These are phyloP conservation scores for Colletotrichum sp. DNA, from an alignment of 2,329 filamentous ascomycete species.

Conservation along the genomic window DNA sequence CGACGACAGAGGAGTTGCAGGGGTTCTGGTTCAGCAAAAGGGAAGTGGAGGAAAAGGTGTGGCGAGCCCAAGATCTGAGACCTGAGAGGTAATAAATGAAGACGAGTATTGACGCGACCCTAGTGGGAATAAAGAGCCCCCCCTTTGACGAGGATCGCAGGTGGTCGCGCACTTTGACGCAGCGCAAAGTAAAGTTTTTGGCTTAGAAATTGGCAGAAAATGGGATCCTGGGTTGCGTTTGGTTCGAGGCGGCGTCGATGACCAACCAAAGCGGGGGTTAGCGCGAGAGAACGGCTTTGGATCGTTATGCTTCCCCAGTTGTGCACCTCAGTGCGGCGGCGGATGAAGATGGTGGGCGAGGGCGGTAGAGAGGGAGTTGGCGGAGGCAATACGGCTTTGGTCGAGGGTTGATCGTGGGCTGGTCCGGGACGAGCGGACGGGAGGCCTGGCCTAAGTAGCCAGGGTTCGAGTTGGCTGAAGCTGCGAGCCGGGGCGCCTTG, in stretches of 20 bases:
- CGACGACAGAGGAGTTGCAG: not conserved
- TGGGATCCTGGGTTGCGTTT: not conserved
- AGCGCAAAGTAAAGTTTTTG: conserved; percentile 1
- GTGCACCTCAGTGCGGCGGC: not conserved
- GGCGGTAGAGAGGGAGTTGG: not conserved
- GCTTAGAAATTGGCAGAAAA: conserved; percentile 15
- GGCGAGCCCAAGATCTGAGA: not conserved
- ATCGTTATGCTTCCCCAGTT: conserved; percentile 1
- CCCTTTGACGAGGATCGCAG: not conserved
- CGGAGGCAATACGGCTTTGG: not conserved
- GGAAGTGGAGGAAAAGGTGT: not conserved
- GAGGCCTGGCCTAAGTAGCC: not conserved
- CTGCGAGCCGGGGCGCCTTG: conserved; percentile 8
- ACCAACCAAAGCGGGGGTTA: conserved; percentile 7
- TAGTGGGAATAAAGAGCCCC: not conserved
- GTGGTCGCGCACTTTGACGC: not conserved
- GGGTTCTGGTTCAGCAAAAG: not conserved
- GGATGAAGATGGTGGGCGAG: not conserved
- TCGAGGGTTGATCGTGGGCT: conserved; percentile 5
- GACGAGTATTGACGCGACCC: not conserved
- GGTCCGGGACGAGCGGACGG: conserved; percentile 18
- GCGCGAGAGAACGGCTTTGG: conserved; percentile 4
- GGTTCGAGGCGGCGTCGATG: not conserved
- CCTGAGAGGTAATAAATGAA: conserved; percentile 1
- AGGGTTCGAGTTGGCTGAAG: not conserved